A percentile compares a stretch with the other conserved stretches of the same genome.
Conservation (phyloP, 495 filamentous ascomycete genomes). For the Massariosphaeria phaeospora region DNA sequence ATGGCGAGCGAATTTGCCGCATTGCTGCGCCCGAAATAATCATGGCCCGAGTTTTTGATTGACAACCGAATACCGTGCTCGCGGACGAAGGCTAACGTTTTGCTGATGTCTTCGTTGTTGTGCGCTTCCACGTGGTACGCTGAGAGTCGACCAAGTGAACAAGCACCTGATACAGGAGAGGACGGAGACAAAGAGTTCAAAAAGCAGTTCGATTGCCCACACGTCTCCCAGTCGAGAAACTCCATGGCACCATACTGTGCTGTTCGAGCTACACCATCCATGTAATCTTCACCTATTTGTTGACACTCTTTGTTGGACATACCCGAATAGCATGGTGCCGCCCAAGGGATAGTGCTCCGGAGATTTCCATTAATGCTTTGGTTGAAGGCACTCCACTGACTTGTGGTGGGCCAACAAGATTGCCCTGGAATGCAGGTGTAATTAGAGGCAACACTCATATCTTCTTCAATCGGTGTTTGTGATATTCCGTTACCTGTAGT, state of each 20-base stretch:
- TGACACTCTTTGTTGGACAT: constrained; percentile 8
- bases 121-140: constrained; percentile 30
- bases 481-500: too few species aligned
- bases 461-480: constrained; percentile 4
- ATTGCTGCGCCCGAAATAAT: constrained; percentile 30
- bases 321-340: constrained; percentile 24
- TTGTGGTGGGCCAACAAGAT: constrained; percentile 23
- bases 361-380: constrained; percentile 26
- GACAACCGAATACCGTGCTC: constrained; percentile 29
- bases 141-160: constrained; percentile 26
- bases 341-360: constrained; percentile 24
- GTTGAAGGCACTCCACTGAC: constrained; percentile 29
- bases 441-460: background rate
- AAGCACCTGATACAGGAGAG: constrained; percentile 16
- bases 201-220: constrained; percentile 19
- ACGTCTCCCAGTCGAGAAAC: constrained; percentile 29
- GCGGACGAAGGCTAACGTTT: constrained; percentile 24
- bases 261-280: constrained; percentile 15
- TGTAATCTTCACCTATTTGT: constrained; percentile 7
- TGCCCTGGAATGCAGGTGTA: constrained; percentile 24
- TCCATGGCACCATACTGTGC: constrained; percentile 30
- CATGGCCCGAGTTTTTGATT: constrained; percentile 36
- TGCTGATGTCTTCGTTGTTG: constrained; percentile 16
- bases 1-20: constrained; percentile 28
- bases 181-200: constrained; percentile 15